Conservation (phyloP, 2,329 filamentous ascomycete genomes). For the Ophiostoma ips region DNA sequence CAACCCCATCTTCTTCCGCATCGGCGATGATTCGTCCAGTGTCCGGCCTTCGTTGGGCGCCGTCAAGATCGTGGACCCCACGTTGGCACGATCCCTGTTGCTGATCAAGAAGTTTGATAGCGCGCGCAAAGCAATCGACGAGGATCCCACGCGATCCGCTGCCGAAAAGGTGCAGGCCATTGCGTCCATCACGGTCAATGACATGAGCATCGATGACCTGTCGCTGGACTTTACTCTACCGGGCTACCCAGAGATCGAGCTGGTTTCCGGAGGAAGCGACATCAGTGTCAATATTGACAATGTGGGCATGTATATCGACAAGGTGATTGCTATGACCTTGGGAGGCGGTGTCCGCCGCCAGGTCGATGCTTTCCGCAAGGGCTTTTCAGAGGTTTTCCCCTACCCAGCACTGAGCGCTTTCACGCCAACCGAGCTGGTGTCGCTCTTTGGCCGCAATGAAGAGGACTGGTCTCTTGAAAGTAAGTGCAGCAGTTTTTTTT, state of each 20-base stretch:
- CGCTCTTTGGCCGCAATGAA: conserved; percentile 81
- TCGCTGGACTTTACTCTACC: conserved; percentile 90
- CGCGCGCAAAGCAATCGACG: conserved; percentile 67
- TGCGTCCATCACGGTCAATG: conserved; percentile 58
- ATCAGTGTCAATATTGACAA: conserved; percentile 76
- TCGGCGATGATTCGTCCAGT: conserved; percentile 54
- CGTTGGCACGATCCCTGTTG: conserved; percentile 72
- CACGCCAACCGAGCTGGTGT: conserved; percentile 87
- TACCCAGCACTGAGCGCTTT: conserved; percentile 88
- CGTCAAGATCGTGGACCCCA: conserved; percentile 76
- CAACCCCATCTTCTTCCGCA: conserved; percentile 94
- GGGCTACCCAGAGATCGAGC: conserved; percentile 75
- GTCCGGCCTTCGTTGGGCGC: conserved; percentile 78
- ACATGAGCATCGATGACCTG: conserved; percentile 69
- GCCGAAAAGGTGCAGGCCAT: conserved; percentile 59
- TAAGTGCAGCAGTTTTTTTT: no score
- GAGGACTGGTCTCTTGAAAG: conserved; percentile 98
- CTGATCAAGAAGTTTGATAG: conserved; percentile 75
- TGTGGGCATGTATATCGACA: conserved; percentile 76
- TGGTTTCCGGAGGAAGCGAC: conserved; percentile 61
- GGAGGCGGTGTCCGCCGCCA: conserved; percentile 79
- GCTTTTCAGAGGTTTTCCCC: conserved; percentile 93
- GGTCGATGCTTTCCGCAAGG: conserved; percentile 76
- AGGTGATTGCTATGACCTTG: conserved; percentile 81
- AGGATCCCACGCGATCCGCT: conserved; percentile 49